Base-by-base conservation (phyloP, 805 yeast species). In the Wickerhamiella parazyma region DNA sequence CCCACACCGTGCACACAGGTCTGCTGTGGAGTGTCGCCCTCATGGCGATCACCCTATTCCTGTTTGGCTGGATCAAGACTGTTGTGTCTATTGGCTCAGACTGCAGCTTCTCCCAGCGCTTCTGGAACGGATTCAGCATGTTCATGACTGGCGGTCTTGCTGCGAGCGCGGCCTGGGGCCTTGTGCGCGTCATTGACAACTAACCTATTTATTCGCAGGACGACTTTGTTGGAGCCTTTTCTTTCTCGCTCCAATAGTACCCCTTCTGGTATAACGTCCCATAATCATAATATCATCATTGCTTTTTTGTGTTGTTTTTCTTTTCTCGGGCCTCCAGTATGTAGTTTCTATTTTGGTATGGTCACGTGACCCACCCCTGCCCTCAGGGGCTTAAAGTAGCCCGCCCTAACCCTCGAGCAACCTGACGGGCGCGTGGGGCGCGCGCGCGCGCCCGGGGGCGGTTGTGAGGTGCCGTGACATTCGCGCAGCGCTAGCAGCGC, bases 111-210 rank as follows among this genome's bases (percentile, higher is more conserved):
- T 38, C 37, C 24, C 48, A 50, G 44, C 59, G 62, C 40, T 64
- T 80, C 3, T 64, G 68, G 41, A 95, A 87, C 61, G 97, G 96
- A 36, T 45, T 80, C 16, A 93, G 85, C 64, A 89, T 91, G 97
- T 77, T 85, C 43, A 63, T 80, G n/a, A 87, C 84, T 41, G 98
- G 98, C 33, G 93, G 96, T n/a, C 66, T 81, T 25, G 97, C 98
- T 18, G 97, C 98, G 4, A 94, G 95, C 4, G 82, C 94, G 19
- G 98, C 98, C 9, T 89, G 95, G 94, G 75, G 75, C 36, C 73
- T 87, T 58, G 98, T 89, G 26, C 80, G 77, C 59, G 60, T 79
- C 50, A 76, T 89, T 48, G 95, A 44, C 36, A 20, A 78, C 49
- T 65, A 51, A 47, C 9, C n/a, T 28, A 28, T 28, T 28, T 28